Evolutionary conservation across 768 basidiomycete species (phyloP).

Genomic region (Cubamyces lactineus): DNA sequence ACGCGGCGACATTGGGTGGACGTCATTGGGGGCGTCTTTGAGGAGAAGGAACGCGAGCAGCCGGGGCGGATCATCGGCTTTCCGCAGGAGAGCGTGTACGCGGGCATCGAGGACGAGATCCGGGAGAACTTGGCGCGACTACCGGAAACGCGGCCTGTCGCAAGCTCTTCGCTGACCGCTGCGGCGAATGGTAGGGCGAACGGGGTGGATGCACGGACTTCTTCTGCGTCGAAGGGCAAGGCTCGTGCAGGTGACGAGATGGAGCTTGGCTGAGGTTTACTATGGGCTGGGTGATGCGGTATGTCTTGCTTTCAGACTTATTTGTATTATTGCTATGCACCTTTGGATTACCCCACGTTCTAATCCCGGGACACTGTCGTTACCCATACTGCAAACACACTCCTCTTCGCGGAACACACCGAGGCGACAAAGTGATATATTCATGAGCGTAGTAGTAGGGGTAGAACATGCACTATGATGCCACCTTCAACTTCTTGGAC

Average conservation of each 20-base stretch:
- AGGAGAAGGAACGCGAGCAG: slow-evolving; percentile 62
- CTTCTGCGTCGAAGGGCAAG: slow-evolving; percentile 46
- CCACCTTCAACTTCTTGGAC: slow-evolving; percentile 38
- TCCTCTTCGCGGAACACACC: neutral
- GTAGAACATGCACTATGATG: slow-evolving; percentile 1
- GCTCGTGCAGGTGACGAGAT: slow-evolving; percentile 61
- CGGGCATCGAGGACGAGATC: slow-evolving; percentile 72
- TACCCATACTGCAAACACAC: neutral
- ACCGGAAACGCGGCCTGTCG: slow-evolving; percentile 25
- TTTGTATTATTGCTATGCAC: slow-evolving; percentile 29
- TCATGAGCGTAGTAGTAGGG: too few relatives aligned
- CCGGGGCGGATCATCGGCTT: slow-evolving; percentile 81
- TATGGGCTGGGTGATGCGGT: neutral
- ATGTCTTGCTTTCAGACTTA: slow-evolving; percentile 23
- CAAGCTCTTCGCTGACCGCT: neutral
- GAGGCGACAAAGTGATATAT: too few relatives aligned
- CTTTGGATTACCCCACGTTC: slow-evolving; percentile 14
- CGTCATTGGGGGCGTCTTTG: slow-evolving; percentile 73
- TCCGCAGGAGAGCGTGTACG: slow-evolving; percentile 73
- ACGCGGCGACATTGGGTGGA: slow-evolving; percentile 82
- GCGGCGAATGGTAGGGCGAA: slow-evolving; percentile 10
- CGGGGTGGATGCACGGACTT: slow-evolving; percentile 27
- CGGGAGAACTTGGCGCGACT: slow-evolving; percentile 38
- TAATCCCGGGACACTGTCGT: neutral
- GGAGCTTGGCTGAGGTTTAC: slow-evolving; percentile 57